phyloP scores from a whole-genome alignment of 768 basidiomycete genomes.

The Rickenella mellea region DNA sequence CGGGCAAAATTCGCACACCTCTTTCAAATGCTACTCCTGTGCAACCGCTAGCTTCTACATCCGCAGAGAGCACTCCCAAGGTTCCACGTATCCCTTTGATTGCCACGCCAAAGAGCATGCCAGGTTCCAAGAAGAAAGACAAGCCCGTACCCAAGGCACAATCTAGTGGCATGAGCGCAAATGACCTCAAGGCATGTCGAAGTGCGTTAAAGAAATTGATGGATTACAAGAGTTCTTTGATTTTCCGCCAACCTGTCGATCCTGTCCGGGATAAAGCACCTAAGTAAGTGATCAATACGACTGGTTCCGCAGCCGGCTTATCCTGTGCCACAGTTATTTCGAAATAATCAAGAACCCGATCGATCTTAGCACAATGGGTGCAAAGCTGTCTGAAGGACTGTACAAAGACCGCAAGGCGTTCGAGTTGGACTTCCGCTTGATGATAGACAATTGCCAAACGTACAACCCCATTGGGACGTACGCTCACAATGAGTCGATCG shows the following conservation, averaged over 20 bases:
- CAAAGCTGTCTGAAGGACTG: constrained; percentile 78
- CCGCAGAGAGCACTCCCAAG: constrained; percentile 12
- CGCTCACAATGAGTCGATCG: constrained; percentile 67
- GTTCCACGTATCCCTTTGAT: constrained; percentile 8
- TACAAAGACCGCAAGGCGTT: constrained; percentile 82
- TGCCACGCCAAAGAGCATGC: constrained; percentile 20
- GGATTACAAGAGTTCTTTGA: constrained; percentile 56
- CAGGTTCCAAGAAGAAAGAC: constrained; percentile 19
- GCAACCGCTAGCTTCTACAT: constrained; percentile 4
- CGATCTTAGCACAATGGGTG: constrained; percentile 84
- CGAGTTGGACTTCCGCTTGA: constrained; percentile 77
- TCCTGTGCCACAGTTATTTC: constrained; percentile 59
- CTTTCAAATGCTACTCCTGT: constrained; percentile 11
- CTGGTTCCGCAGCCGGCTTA: constrained; percentile 3
- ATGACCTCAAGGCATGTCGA: constrained; percentile 67
- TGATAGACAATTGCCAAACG: constrained; percentile 77
- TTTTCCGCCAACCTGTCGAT: constrained; percentile 90
- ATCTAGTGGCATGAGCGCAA: constrained; percentile 62
- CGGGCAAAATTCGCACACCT: constrained; percentile 21
- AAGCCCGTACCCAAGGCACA: constrained; percentile 61
- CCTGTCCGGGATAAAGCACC: constrained; percentile 88
- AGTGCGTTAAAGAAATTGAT: constrained; percentile 75
- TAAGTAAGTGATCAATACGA: constrained; percentile 42
- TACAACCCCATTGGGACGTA: constrained; percentile 72
- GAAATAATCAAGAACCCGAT: constrained; percentile 87